Evolutionary conservation across 2,329 filamentous ascomycete species (phyloP), one percentile per base, ranked within the genome.

Genomic region (Aspergillus sp.): DNA sequence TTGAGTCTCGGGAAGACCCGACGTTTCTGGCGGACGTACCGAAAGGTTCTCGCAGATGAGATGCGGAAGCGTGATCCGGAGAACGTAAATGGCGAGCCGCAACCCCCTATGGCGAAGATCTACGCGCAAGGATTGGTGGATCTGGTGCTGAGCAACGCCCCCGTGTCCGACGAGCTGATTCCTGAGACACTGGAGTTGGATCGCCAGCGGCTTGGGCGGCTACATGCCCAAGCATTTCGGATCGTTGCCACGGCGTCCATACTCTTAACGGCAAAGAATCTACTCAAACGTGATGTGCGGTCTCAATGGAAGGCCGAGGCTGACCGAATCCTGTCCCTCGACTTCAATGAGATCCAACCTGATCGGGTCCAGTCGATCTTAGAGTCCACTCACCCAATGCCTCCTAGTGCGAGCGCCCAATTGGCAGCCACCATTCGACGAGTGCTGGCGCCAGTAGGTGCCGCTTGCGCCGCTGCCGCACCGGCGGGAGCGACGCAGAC

Each of bases 231-330:
- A 45, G 80, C 81, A 1, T 80, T 87, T 60, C 81, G 84, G 57
- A 83, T 88, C 61, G 82, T 85, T 2, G 84, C 85, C 12, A 84
- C 87, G 28, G 85, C 85, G 28, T 84, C 85, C 5, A 86, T 89
- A 56, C 76, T 89, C 3, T 78, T 89, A 38, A 88, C 85, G 0
- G 86, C 86, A 8, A 89, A 89, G 76, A 89, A 88, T 60, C 76
- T 88, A 4, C 81, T 89, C 32, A 87, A 87, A 67, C 84, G 87
- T 7, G 87, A 89, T 70, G 83, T 86, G 5, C 84, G 87, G 55
- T 84, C 83, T 13, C 83, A 86, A 59, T 89, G 87, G 87, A 87
- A 87, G 68, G 78, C 80, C 3, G 84, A 89, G 69, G 85, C 85
- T 0, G 80, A 81, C 48, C 81, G 86, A 9, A 83, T 89, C 59